Percentiles rank a stretch among this genome's conserved stretches.
Conservation (phyloP, 2,329 filamentous ascomycete species). For the Trichoderma arundinaceum region DNA sequence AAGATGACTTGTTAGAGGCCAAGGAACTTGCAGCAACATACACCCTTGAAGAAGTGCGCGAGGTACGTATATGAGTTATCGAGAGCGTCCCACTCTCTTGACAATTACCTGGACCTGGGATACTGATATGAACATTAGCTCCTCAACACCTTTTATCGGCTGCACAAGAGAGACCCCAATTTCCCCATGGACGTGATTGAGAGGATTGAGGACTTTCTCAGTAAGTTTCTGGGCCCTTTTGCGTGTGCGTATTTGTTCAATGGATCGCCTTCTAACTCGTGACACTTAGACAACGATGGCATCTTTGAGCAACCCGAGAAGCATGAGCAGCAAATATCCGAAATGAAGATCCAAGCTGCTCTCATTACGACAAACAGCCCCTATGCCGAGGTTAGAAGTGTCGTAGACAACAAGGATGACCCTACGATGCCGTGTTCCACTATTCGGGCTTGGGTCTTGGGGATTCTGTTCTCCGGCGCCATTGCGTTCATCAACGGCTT, state of each 20-base stretch:
- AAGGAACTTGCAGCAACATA: slow-evolving; percentile 46
- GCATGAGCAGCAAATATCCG: slow-evolving; percentile 50
- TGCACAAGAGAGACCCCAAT: slow-evolving; percentile 47
- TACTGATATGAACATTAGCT: not conserved
- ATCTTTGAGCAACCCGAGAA: slow-evolving; percentile 47
- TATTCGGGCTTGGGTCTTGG: slow-evolving; percentile 58
- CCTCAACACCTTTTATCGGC: slow-evolving; percentile 15
- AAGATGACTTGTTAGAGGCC: slow-evolving; percentile 53
- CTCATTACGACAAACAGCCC: slow-evolving; percentile 60
- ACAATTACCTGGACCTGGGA: not conserved
- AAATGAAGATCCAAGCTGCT: slow-evolving; percentile 59
- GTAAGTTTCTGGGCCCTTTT: slow-evolving; percentile 35
- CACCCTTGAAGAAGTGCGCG: slow-evolving; percentile 44
- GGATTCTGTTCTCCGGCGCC: slow-evolving; percentile 52
- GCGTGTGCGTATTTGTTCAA: not conserved
- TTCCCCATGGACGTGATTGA: slow-evolving; percentile 45
- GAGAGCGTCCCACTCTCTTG: not conserved
- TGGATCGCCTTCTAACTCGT: not conserved
- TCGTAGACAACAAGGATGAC: slow-evolving; percentile 61
- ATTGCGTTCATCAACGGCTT: slow-evolving; percentile 59
- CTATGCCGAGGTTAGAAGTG: slow-evolving; percentile 60
- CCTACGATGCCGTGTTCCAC: slow-evolving; percentile 55
- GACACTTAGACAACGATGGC: slow-evolving; percentile 38
- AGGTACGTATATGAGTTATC: slow-evolving; percentile 34
- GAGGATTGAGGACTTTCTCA: slow-evolving; percentile 47